These are phyloP conservation scores for Taiozyma onychis DNA, from an alignment of 1,139 yeast species.

Conservation along the genomic window DNA sequence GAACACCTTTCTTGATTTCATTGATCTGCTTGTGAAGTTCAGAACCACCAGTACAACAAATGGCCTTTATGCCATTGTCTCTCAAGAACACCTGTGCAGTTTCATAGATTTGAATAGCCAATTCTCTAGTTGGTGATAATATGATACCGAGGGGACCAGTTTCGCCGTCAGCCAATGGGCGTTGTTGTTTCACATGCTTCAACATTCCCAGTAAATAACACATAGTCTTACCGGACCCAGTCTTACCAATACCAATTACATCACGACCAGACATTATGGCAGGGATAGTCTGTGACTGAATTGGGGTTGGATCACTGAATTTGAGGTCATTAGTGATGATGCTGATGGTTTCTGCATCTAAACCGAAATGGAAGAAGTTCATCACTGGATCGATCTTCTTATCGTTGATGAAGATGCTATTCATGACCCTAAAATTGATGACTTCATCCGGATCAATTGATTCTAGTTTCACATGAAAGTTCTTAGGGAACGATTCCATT, in stretches of 20 bases:
- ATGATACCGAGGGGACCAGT: conserved; percentile 77
- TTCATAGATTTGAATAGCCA: conserved; percentile 77
- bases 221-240: conserved; percentile 95
- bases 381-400: conserved; percentile 48
- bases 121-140: conserved; percentile 89
- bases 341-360: conserved; percentile 53
- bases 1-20: conserved; percentile 71
- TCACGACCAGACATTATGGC: conserved; percentile 87
- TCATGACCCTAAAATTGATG: conserved; percentile 22
- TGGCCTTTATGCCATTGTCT: conserved; percentile 42
- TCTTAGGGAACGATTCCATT: conserved; percentile 52
- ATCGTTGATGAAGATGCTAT: conserved; percentile 21
- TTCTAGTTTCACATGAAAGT: conserved; percentile 62
- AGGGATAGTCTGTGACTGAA: conserved; percentile 90
- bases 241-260: conserved; percentile 89
- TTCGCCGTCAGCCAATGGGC: conserved; percentile 44
- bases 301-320: conserved; percentile 71
- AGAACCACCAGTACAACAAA: conserved; percentile 95
- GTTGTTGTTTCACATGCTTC: conserved; percentile 74
- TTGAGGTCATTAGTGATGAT: conserved; percentile 36
- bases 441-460: conserved; percentile 31
- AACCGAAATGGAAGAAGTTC: conserved; percentile 79
- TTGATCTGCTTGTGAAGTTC: conserved; percentile 79
- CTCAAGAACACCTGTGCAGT: conserved; percentile 59
- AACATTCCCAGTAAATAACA: conserved; percentile 82